Evolutionary conservation across 495 filamentous ascomycete genomes (phyloP), one percentile per base, ranked within the genome.

Genomic region (Trypethelium eluteriae): DNA sequence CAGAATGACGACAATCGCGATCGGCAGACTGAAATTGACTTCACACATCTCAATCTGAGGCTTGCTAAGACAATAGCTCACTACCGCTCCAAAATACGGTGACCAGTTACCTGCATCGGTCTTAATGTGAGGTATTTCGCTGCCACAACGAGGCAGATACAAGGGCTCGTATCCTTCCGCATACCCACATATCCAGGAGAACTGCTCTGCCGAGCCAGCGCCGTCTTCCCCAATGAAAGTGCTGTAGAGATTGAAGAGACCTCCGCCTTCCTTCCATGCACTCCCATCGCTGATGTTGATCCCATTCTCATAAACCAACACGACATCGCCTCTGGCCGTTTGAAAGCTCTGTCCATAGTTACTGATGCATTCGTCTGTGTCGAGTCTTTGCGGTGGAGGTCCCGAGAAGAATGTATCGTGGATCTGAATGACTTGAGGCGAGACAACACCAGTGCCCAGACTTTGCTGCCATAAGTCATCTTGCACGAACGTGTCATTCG

Each of bases 1-100:
- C 62, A 77, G n/a, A 63, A 77, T 75, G 14, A 84, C 78, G 2
- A 77, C 57, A 25, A 80, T 59, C 64, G 79, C 73, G 14, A 84
- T 76, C 0, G 69, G 66, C 6, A 76, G 39, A 57, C 72, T 79
- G 66, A 80, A 83, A 38, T 79, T 72, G 38, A 85, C 66, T 64
- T 75, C 71, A 70, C 83, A 84, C 10, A 68, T 66, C 47, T 78
- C 73, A 14, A 49, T 36, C 2, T 72, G 63, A 4, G 50, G 44
- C 62, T 78, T 57, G 49, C 75, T 76, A 14, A 81, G 72, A 70
- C 82, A 84, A 65, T 81, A 78, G 1, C 74, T 65, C 9, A 78
- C 72, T 9, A 57, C 67, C 38, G 49, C 18, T 18, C n/a, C 49
- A 53, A 53, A 53, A 18, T 14, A 53, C 0, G 49, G 49, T n/a